These are phyloP conservation scores for Chaetothyriales sp. DNA, from an alignment of 2,329 filamentous ascomycete genomes.

Conservation along the genomic window DNA sequence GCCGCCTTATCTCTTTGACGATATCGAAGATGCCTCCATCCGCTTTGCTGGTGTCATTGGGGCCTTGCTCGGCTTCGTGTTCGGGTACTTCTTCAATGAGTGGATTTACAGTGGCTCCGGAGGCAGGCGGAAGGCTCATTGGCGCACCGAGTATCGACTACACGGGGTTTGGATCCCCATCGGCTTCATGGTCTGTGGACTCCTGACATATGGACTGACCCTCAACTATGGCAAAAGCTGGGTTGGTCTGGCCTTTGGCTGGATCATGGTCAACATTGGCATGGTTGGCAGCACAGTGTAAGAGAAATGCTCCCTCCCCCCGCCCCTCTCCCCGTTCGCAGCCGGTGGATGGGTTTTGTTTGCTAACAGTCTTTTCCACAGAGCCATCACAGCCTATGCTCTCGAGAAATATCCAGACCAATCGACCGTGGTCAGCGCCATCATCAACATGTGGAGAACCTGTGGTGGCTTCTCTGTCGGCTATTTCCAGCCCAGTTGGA, in stretches of 20 bases:
- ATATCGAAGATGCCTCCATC: slow-evolving; percentile 24
- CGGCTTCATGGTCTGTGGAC: slow-evolving; percentile 19
- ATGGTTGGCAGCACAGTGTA: slow-evolving; percentile 23
- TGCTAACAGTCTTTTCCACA: background rate
- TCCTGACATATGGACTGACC: slow-evolving; percentile 23
- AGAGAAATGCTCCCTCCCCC: too few relatives aligned
- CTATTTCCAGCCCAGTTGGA: slow-evolving; percentile 26
- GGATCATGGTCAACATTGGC: slow-evolving; percentile 25
- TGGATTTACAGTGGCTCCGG: slow-evolving; percentile 19
- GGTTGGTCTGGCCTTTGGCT: slow-evolving; percentile 25
- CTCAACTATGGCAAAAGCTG: slow-evolving; percentile 23
- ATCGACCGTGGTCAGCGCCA: slow-evolving; percentile 22
- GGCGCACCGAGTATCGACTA: slow-evolving; percentile 23
- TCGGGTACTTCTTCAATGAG: slow-evolving; percentile 24
- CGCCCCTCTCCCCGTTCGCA: too few relatives aligned
- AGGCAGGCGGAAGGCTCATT: slow-evolving; percentile 12
- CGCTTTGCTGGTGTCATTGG: slow-evolving; percentile 25
- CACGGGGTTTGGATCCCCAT: slow-evolving; percentile 25
- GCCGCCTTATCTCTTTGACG: slow-evolving; percentile 23
- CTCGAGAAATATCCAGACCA: slow-evolving; percentile 25
- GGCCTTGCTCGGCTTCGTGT: slow-evolving; percentile 20
- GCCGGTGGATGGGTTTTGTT: background rate
- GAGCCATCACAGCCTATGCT: slow-evolving; percentile 23
- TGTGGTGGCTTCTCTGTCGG: slow-evolving; percentile 25
- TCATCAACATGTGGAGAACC: slow-evolving; percentile 27